phyloP scores from a whole-genome alignment of 164 flowering plant genomes.

The grape (Vitis vinifera) region DNA sequence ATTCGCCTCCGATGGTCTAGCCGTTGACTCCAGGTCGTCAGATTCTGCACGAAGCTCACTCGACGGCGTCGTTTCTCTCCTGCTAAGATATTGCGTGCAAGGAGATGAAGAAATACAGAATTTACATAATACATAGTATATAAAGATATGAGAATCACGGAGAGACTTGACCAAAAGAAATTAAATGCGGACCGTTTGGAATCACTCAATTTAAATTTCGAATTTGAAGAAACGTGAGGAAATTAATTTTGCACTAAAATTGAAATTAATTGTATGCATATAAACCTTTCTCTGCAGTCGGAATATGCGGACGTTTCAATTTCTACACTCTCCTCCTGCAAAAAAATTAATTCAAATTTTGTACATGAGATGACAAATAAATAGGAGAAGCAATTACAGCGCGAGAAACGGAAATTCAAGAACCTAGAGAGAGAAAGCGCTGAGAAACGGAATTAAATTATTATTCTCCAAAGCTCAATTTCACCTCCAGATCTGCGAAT shows the following conservation, averaged over 20 bases:
- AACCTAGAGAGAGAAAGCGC: background rate
- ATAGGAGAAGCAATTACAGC: slow-evolving; percentile 16
- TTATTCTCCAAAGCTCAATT: background rate
- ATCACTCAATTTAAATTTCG: slow-evolving; percentile 6
- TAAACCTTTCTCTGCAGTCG: slow-evolving; percentile 31
- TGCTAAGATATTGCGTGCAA: slow-evolving; percentile 15
- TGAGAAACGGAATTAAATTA: background rate
- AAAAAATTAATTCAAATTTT: background rate
- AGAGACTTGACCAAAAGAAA: slow-evolving; percentile 2
- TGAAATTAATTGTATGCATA: background rate
- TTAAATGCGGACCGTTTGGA: slow-evolving; percentile 6
- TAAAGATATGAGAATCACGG: background rate
- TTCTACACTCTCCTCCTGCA: slow-evolving; percentile 29
- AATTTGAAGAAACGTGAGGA: slow-evolving; percentile 6
- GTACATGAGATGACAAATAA: slow-evolving; percentile 1
- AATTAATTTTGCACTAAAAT: background rate
- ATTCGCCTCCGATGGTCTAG: slow-evolving; percentile 16
- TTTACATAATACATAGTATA: no score
- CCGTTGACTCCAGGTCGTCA: slow-evolving; percentile 28
- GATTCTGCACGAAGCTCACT: slow-evolving; percentile 24
- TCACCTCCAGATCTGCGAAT: slow-evolving; percentile 52
- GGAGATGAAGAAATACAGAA: background rate
- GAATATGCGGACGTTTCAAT: slow-evolving; percentile 24
- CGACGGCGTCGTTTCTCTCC: slow-evolving; percentile 36
- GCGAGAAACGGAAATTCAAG: slow-evolving; percentile 7